Percentiles rank a stretch among this genome's conserved stretches.
phyloP scores from a whole-genome alignment of 2,329 filamentous ascomycete species.

The Chrysoporthe deuterocubensis region DNA sequence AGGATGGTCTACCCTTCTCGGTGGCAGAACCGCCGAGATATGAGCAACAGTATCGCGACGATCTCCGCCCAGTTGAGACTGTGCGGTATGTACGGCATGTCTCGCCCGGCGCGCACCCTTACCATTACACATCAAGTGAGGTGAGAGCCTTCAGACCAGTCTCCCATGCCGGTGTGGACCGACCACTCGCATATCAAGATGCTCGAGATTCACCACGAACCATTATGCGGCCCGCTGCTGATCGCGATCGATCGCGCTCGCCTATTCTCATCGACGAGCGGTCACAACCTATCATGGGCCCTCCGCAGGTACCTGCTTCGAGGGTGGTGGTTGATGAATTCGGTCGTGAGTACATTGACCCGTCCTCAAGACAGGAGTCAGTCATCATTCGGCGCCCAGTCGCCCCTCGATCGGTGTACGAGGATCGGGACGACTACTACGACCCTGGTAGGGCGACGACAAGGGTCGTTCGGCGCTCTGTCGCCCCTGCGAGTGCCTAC shows the following conservation, averaged over 20 bases:
- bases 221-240: conserved; percentile 53
- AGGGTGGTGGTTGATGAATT: conserved; percentile 82
- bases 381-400: conserved; percentile 56
- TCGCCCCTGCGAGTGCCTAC: conserved; percentile 47
- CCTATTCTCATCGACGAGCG: conserved; percentile 49
- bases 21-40: conserved; percentile 35
- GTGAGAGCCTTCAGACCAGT: conserved; percentile 44
- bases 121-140: conserved; percentile 44
- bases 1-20: conserved; percentile 36
- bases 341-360: conserved; percentile 76
- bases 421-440: conserved; percentile 36
- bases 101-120: conserved; percentile 43
- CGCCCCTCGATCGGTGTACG: conserved; percentile 43
- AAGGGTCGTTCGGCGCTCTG: conserved; percentile 51
- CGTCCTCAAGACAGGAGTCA: conserved; percentile 42
- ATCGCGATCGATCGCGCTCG: conserved; percentile 54
- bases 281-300: conserved; percentile 51
- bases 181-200: conserved; percentile 50
- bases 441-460: conserved; percentile 27
- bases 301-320: conserved; percentile 57
- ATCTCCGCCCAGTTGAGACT: conserved; percentile 36
- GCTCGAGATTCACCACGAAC: conserved; percentile 47
- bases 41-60: conserved; percentile 40
- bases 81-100: conserved; percentile 43
- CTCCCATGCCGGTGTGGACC: conserved; percentile 48